A percentile compares a stretch with the other conserved stretches of the same genome.
Conservation (phyloP, 768 basidiomycete genomes). For the Boletus sp. region DNA sequence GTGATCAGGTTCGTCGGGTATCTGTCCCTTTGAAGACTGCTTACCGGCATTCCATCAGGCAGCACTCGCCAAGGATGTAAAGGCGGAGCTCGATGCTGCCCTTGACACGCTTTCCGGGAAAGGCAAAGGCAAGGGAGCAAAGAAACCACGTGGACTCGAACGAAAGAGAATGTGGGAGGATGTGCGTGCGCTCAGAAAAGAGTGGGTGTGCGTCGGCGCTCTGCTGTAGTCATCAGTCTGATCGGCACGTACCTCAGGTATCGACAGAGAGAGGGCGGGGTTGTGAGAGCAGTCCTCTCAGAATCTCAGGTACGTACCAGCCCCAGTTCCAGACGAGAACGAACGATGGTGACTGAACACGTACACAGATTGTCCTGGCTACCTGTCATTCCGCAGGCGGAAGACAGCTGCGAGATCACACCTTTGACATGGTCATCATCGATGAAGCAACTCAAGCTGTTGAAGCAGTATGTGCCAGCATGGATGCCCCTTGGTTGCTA, state of each 20-base stretch:
- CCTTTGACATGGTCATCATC: constrained; percentile 92
- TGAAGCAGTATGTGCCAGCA: constrained; percentile 68
- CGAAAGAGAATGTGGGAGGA: constrained; percentile 86
- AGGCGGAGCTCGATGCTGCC: constrained; percentile 74
- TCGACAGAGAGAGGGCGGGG: constrained; percentile 81
- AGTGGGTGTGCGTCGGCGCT: constrained; percentile 48
- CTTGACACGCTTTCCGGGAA: constrained; percentile 68
- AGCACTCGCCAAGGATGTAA: constrained; percentile 83
- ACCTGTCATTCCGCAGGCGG: constrained; percentile 96
- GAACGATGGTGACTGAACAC: not conserved
- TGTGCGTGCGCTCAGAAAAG: constrained; percentile 83
- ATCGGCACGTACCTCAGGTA: constrained; percentile 50
- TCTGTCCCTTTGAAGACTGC: not conserved
- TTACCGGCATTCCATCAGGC: constrained; percentile 48
- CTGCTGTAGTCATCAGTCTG: not conserved
- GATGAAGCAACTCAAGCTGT: constrained; percentile 98
- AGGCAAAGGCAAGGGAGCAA: constrained; percentile 73
- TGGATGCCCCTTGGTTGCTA: not conserved
- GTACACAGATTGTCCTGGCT: constrained; percentile 71
- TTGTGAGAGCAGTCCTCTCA: constrained; percentile 76
- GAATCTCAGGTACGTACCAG: constrained; percentile 61
- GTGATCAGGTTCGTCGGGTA: constrained; percentile 56
- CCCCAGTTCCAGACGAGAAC: not conserved
- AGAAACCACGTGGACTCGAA: constrained; percentile 66
- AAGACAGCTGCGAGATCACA: constrained; percentile 68